Base-by-base conservation (phyloP, 768 basidiomycete species). In the Gymnopilus dilepis region DNA sequence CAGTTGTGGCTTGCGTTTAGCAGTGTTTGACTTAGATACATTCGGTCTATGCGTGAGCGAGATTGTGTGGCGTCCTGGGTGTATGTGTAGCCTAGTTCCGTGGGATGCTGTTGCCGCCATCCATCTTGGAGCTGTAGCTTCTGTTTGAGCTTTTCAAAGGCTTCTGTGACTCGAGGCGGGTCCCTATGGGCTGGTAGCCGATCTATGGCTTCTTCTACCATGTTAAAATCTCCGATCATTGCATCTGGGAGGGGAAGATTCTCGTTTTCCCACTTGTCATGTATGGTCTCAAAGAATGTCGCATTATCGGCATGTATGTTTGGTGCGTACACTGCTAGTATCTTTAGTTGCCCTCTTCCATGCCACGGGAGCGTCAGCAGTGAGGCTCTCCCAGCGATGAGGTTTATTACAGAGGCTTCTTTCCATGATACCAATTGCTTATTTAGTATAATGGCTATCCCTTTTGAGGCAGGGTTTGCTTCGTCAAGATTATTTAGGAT, bases 141-240 rank as follows among this genome's bases (percentile, higher is more conserved):
- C 0, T 13, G 11, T 60, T 73, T 76, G 0, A 79, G 60, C 0
- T 65, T 45, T 0, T 60, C 59, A 0, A 81, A 65, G 0, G 67
- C 65, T 0, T 26, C 17, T 3, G 17, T 12, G 9, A 31, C 13
- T n/a, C n/a, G n/a, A n/a, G n/a, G n/a, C n/a, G n/a, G n/a, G 37
- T 81, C 77, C 0, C 15, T 0, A 0, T 63, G 60, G 0, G 58
- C 34, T 3, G 80, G 80, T 0, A 77, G 41, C 0, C 76, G 6
- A 56, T 83, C 81, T 0, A 81, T 56, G 0, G 59, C n/a, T 1
- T 79, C 76, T 56, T 83, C 78, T 0, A 76, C 74, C 0, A 82
- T 28, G 62, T 84, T 83, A 40, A 77, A 77, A 59, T 84, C 80
- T 0, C 80, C 80, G 0, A 75, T 30, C 53, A 84, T 61, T 0